These are phyloP conservation scores for Pythium brassicae DNA, from an alignment of 352 stramenopile species.

Conservation along the genomic window DNA sequence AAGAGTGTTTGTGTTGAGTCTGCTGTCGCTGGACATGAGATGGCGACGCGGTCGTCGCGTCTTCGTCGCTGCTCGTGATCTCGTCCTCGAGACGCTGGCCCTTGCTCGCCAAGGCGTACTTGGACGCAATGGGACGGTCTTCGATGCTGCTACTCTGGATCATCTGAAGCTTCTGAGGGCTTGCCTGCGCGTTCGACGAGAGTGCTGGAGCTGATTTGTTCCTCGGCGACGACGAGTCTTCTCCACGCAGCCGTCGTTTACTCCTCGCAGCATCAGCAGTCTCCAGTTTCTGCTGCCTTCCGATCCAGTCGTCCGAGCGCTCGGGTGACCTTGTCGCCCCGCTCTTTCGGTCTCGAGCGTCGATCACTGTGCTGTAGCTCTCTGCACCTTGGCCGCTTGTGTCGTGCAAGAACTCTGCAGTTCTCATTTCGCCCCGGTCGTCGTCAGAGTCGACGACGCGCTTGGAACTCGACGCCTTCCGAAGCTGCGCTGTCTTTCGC, in stretches of 20 bases:
- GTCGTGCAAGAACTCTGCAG: neutral
- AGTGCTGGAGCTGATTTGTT: neutral
- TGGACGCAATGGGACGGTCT: conserved; percentile 35
- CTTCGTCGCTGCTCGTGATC: neutral
- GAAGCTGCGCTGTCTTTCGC: conserved; percentile 47
- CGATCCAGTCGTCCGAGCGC: neutral
- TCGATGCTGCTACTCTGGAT: conserved; percentile 30
- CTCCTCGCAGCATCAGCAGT: neutral
- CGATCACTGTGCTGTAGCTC: no score
- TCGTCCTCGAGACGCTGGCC: conserved; percentile 1
- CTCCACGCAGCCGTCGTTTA: neutral
- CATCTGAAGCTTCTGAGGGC: conserved; percentile 41
- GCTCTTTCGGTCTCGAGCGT: no score
- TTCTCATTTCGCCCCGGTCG: neutral
- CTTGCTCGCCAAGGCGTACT: conserved; percentile 15
- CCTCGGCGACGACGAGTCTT: neutral
- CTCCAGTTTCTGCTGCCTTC: neutral
- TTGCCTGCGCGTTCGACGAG: conserved; percentile 5
- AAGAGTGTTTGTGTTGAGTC: neutral
- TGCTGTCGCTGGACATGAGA: neutral
- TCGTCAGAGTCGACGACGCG: conserved; percentile 7
- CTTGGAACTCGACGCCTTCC: conserved; percentile 40
- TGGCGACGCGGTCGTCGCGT: neutral
- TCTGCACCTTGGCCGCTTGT: no score
- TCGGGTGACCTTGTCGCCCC: neutral